phyloP scores from a whole-genome alignment of 805 yeast species.

The Kazachstania viticola region DNA sequence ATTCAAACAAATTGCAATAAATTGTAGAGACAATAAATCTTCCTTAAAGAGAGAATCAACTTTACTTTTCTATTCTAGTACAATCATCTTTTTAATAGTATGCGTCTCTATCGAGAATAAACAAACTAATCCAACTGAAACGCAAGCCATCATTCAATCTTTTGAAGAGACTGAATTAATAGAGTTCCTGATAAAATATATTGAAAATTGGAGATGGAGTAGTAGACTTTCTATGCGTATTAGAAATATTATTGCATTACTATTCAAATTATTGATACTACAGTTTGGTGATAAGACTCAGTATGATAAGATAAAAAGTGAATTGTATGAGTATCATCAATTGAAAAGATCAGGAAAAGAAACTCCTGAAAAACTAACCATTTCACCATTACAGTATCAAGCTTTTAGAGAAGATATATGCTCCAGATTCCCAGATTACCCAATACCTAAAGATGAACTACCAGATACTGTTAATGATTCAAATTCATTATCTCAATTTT shows the following conservation, averaged over 20 bases:
- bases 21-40: constrained; percentile 16
- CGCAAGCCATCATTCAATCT: constrained; percentile 3
- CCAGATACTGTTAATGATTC: constrained; percentile 38
- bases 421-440: constrained; percentile 64
- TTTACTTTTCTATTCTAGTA: constrained; percentile 16
- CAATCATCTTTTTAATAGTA: constrained; percentile 16
- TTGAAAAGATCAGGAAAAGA: constrained; percentile 15
- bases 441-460: constrained; percentile 38
- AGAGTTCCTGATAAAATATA: constrained; percentile 32
- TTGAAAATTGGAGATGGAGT: constrained; percentile 61
- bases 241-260: constrained; percentile 42
- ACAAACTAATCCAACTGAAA: constrained; percentile 2
- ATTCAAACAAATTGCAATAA: constrained; percentile 14
- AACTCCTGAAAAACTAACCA: constrained; percentile 28
- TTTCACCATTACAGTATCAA: constrained; percentile 79
- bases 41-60: constrained; percentile 13
- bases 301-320: constrained; percentile 34
- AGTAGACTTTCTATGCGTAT: constrained; percentile 34
- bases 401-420: constrained; percentile 64
- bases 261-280: constrained; percentile 43
- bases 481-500: constrained; percentile 46
- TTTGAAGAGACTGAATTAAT: constrained; percentile 29
- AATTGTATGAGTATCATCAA: constrained; percentile 33
- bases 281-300: constrained; percentile 49
- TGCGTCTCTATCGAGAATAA: constrained; percentile 15